phyloP scores from a whole-genome alignment of 2,329 filamentous ascomycete species.

The Penicillium sp. region DNA sequence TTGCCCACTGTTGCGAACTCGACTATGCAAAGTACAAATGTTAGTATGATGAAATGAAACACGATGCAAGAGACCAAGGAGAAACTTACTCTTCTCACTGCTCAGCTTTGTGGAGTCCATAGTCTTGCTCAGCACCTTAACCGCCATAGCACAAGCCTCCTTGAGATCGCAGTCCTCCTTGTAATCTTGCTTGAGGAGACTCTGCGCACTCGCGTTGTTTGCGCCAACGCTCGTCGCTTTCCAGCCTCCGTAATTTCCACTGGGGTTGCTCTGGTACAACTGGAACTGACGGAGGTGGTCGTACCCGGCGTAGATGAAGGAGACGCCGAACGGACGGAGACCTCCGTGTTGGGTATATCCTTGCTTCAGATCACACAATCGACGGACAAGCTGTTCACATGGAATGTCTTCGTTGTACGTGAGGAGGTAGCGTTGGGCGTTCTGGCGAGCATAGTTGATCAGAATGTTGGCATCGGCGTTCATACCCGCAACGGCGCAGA shows the following conservation, averaged over 20 bases:
- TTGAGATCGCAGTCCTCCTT: conserved; percentile 96
- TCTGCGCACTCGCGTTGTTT: conserved; percentile 97
- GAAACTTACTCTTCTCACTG: conserved; percentile 89
- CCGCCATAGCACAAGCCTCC: conserved; percentile 94
- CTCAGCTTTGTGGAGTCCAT: conserved; percentile 99
- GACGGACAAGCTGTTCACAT: conserved; percentile 95
- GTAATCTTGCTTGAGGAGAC: conserved; percentile 97
- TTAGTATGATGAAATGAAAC: conserved; percentile 13
- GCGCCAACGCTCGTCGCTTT: conserved; percentile 97
- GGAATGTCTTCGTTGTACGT: conserved; percentile 99
- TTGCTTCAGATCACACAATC: conserved; percentile 96
- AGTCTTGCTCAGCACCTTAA: conserved; percentile 99
- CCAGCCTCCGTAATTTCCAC: conserved; percentile 98
- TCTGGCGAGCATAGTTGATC: conserved; percentile 98
- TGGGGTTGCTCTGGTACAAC: conserved; percentile 98
- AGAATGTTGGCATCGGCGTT: conserved; percentile 99
- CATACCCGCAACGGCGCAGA: conserved; percentile 98
- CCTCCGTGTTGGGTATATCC: conserved; percentile 99
- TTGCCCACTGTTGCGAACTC: conserved; percentile 98
- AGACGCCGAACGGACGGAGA: conserved; percentile 95
- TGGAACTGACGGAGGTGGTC: conserved; percentile 96
- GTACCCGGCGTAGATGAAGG: conserved; percentile 99
- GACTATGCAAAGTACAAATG: conserved; percentile 53
- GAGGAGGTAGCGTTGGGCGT: conserved; percentile 93
- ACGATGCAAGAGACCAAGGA: background rate